Evolutionary conservation across 164 flowering plant genomes (phyloP).

Genomic region (Warburgia ugandensis): DNA sequence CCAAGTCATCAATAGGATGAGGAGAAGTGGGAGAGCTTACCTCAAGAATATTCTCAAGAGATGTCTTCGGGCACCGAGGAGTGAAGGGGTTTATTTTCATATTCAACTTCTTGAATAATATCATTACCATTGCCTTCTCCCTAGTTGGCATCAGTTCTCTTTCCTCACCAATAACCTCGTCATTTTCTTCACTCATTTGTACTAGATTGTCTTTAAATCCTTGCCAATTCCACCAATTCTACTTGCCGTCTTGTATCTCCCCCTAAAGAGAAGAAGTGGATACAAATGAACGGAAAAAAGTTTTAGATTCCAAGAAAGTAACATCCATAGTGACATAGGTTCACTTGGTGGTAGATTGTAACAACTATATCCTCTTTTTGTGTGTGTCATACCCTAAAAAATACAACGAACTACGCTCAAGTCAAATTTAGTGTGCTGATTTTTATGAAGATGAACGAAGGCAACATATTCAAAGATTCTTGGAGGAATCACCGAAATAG

Average conservation of each 20-base stretch:
- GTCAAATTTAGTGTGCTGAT: neutral
- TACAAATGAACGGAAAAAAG: no score
- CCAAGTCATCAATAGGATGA: neutral
- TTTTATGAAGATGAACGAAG: no score
- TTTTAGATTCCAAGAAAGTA: no score
- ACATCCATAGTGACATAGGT: slow-evolving; percentile 1
- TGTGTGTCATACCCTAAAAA: neutral
- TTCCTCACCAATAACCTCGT: no score
- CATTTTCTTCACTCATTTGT: no score
- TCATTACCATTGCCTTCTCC: neutral
- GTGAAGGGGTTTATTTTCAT: neutral
- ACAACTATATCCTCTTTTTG: neutral
- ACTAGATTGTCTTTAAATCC: no score
- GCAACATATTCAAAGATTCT: no score
- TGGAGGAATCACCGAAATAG: no score
- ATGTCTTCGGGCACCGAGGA: neutral
- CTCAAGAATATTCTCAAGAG: slow-evolving; percentile 9
- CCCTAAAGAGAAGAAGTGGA: no score
- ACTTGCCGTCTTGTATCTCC: no score
- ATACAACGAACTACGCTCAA: neutral
- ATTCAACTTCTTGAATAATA: no score
- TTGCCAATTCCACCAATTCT: no score
- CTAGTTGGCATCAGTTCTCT: neutral
- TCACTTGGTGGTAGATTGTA: neutral
- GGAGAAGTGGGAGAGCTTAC: neutral